A percentile compares a stretch with the other conserved stretches of the same genome.
Evolutionary conservation across 1,284 basidiomycete species (phyloP).

Genomic region (Xanthoconium separans): DNA sequence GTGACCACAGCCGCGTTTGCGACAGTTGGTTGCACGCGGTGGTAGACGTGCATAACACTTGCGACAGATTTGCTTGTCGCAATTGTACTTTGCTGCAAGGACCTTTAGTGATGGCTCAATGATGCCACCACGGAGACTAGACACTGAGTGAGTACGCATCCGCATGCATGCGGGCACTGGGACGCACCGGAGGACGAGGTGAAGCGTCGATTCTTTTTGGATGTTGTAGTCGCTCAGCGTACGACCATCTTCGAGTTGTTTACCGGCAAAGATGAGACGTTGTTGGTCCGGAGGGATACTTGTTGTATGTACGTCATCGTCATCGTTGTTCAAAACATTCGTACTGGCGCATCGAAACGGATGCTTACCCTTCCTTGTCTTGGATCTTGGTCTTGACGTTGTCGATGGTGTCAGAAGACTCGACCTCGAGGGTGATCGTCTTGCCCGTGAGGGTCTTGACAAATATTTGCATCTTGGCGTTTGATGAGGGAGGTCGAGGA

Average conservation of each 20-base stretch:
- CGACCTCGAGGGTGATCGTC: conserved; percentile 98
- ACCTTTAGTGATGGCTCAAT: conserved; percentile 99
- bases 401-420: conserved; percentile 71
- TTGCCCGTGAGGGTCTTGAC: conserved; percentile 97
- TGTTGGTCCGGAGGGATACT: conserved; percentile 27
- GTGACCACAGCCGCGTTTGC: conserved; percentile 90
- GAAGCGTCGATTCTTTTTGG: conserved; percentile 98
- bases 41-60: conserved; percentile 99
- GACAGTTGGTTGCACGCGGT: conserved; percentile 98
- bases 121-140: conserved; percentile 66
- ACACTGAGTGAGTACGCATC: not conserved
- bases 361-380: conserved; percentile 78
- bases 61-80: conserved; percentile 98
- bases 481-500: too few relatives aligned
- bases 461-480: conserved; percentile 82
- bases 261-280: conserved; percentile 26
- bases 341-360: not conserved
- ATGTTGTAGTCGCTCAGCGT: conserved; percentile 97
- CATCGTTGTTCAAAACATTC: not conserved
- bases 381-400: conserved; percentile 27
- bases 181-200: conserved; percentile 88
- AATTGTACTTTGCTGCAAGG: conserved; percentile 95
- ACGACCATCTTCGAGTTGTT: conserved; percentile 86
- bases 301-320: not conserved
- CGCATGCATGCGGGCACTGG: too few relatives aligned